Conservation (phyloP, 2,329 filamentous ascomycete species). For the Blastomyces gilchristii region DNA sequence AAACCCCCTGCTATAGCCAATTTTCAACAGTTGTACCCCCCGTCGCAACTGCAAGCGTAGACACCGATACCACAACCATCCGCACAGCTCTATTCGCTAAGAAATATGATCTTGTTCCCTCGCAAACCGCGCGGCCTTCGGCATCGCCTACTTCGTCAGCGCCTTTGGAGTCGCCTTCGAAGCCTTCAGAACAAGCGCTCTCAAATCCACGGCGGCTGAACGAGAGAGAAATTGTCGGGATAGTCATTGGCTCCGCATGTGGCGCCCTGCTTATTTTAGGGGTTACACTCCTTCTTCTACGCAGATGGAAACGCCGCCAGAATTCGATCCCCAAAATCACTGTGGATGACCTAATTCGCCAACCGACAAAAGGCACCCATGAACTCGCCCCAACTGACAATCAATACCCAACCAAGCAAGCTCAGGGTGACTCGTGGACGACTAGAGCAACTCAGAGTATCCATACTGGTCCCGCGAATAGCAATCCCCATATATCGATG, state of each 20-base stretch:
- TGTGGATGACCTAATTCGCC: neutral
- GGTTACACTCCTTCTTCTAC: constrained; percentile 1
- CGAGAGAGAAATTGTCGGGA: constrained; percentile 19
- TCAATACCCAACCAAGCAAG: neutral
- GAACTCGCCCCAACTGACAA: neutral
- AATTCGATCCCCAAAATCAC: neutral
- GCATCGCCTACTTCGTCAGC: neutral
- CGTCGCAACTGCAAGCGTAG: constrained; percentile 15
- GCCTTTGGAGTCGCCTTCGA: neutral
- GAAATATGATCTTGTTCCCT: constrained; percentile 19
- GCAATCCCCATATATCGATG: neutral
- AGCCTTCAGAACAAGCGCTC: neutral
- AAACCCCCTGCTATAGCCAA: constrained; percentile 23
- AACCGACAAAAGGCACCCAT: neutral
- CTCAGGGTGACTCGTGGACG: neutral
- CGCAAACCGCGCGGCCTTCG: neutral
- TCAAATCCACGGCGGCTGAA: constrained; percentile 9
- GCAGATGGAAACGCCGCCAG: neutral
- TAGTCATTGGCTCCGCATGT: constrained; percentile 17
- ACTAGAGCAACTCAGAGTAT: neutral
- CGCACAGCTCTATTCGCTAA: constrained; percentile 20
- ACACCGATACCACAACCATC: constrained; percentile 17
- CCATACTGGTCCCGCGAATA: neutral
- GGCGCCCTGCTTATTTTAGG: constrained; percentile 11
- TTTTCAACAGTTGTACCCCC: constrained; percentile 15